These are phyloP conservation scores for Pleurotus ostreatus DNA, from an alignment of 768 basidiomycete genomes.

Conservation along the genomic window DNA sequence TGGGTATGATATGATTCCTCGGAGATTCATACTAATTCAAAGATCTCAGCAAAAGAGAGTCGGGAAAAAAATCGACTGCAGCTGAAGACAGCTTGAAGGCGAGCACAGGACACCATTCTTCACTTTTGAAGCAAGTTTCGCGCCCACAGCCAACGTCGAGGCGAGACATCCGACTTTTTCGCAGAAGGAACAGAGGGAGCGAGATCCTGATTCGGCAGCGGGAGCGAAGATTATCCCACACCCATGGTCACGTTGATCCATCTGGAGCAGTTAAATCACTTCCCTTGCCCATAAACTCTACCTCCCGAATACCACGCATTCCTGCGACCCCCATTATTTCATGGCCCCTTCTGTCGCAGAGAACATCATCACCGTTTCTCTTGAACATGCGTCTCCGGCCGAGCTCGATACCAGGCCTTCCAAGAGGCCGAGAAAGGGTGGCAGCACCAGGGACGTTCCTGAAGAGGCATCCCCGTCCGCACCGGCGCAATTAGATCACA, in stretches of 20 bases:
- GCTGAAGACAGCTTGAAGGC: no score
- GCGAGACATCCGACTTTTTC: slow-evolving; percentile 2
- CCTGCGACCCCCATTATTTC: slow-evolving; percentile 17
- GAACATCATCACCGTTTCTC: slow-evolving; percentile 8
- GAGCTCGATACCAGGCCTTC: slow-evolving; percentile 27
- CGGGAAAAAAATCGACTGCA: no score
- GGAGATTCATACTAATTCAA: neutral
- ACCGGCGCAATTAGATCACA: slow-evolving; percentile 38
- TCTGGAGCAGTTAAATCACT: slow-evolving; percentile 11
- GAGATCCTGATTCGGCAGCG: neutral
- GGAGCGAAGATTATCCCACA: slow-evolving; percentile 6
- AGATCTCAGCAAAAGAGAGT: no score
- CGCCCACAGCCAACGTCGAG: neutral
- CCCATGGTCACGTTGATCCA: slow-evolving; percentile 7
- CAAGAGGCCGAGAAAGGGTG: slow-evolving; percentile 44
- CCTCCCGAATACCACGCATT: slow-evolving; percentile 28
- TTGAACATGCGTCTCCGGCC: slow-evolving; percentile 7
- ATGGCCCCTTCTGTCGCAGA: slow-evolving; percentile 16
- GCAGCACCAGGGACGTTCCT: slow-evolving; percentile 12
- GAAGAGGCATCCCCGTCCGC: slow-evolving; percentile 23
- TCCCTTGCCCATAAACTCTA: slow-evolving; percentile 26
- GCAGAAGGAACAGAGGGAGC: slow-evolving; percentile 1
- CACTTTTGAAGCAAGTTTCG: no score
- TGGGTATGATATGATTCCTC: neutral
- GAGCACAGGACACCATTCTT: no score